Evolutionary conservation across 2,329 filamentous ascomycete species (phyloP), one percentile per base, ranked within the genome.

Genomic region (Fusarium sp.): DNA sequence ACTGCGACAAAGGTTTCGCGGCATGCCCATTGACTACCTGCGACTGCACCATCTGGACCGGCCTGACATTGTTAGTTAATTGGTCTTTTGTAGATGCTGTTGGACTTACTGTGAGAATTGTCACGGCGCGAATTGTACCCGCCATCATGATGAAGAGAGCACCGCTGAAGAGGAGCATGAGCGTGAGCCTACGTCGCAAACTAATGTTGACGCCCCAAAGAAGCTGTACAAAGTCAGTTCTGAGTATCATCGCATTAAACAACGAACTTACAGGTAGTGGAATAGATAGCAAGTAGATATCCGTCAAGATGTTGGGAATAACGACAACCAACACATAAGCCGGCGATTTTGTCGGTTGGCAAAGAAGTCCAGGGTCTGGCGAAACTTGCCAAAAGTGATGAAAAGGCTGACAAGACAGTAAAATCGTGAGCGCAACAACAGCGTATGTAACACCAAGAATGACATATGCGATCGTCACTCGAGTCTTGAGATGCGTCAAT

Each of bases 351-450:
- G 72, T 75, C 13, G 72, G 72, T 8, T 62, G 50, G 35, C 73
- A 75, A 6, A 75, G 38, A 2, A 49, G 15, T 8, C 73, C 73
- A 1, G 73, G 73, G 84, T 72, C 7, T 84, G 86, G 65, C 80
- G 76, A 42, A 82, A 75, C 86, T 75, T 87, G 86, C 85, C 86
- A 88, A 65, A 86, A 85, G 56, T 83, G 82, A 25, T 80, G 72
- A 41, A 87, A 80, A 0, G 86, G 85, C 17, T 73, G 70, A 17
- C 73, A 75, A 8, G 57, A 68, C 5, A 67, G 12, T 8, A 73
- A 39, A 10, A 72, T 57, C 7, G 72, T 73, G 17, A 75, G 64
- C 3, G 44, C 39, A 4, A 75, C 73, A 39, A 25, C 67, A 6
- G 22, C 18, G 39, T 75, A 75, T 8, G 73, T 63, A 5, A 75